Evolutionary conservation across 2,329 filamentous ascomycete genomes (phyloP), one percentile per base, ranked within the genome.

Genomic region (Colletotrichum chlorophyti): DNA sequence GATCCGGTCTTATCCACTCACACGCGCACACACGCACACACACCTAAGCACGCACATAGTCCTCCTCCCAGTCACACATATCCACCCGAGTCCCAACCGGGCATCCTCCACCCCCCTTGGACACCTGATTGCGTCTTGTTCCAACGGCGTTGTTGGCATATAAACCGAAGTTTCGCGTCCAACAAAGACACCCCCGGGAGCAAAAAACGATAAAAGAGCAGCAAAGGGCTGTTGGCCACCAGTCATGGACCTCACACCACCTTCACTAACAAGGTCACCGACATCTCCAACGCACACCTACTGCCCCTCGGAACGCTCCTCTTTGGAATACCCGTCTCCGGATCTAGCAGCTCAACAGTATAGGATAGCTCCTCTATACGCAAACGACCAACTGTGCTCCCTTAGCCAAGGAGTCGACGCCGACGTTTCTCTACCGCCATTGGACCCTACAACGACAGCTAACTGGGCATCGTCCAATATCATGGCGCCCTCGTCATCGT

Each of bases 181-280:
- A 59, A 55, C 47, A 52, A 34, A 40, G 40, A n/a, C n/a, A n/a
- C n/a, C 31, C 38, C 53, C 21, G 31, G 32, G 54, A 24, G 32
- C n/a, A n/a, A n/a, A 43, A 26, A 35, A 47, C 27, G 31, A 47
- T 41, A 52, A 35, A 52, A 19, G 27, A 60, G 31, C 10, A 29
- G 43, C 19, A 50, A 55, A 43, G 46, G 43, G 43, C 19, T 19
- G 21, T 24, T n/a, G 57, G 38, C 37, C 42, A 63, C 63, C 60
- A 65, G 68, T 67, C 70, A 83, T 83, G 79, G 79, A 81, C 69
- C 72, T 77, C 64, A 78, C 78, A 70, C 79, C 79, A 65, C 79
- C 77, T 52, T 74, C 78, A 41, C 72, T 80, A 55, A 78, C 74
- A 58, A 72, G 72, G 66, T 79, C 76, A 59, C 74, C 77, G 24